phyloP scores from a whole-genome alignment of 1,139 yeast genomes.

The Blastobotrys capitulatus region DNA sequence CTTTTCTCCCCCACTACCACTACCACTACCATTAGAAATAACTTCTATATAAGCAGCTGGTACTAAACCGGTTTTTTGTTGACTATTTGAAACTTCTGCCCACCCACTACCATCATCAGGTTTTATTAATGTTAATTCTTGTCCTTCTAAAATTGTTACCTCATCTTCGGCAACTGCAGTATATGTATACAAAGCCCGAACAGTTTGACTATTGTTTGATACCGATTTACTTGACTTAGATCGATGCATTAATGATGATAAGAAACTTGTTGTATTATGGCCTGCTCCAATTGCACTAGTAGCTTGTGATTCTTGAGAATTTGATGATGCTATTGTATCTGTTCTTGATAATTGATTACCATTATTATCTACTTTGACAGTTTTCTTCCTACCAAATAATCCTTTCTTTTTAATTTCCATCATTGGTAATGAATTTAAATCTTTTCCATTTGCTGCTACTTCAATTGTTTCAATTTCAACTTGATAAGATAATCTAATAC shows the following conservation, averaged over 20 bases:
- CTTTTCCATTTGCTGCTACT: slow-evolving; percentile 69
- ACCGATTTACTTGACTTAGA: slow-evolving; percentile 1
- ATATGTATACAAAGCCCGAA: slow-evolving; percentile 63
- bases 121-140: slow-evolving; percentile 50
- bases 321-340: slow-evolving; percentile 5
- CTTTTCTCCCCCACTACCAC: slow-evolving; percentile 29
- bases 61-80: slow-evolving; percentile 65
- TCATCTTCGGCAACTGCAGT: slow-evolving; percentile 74
- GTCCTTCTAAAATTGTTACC: slow-evolving; percentile 56
- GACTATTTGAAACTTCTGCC: slow-evolving; percentile 55
- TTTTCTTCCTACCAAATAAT: slow-evolving; percentile 21
- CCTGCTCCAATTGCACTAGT: slow-evolving; percentile 8
- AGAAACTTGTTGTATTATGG: slow-evolving; percentile 15
- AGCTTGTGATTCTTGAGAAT: slow-evolving; percentile 6
- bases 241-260: slow-evolving; percentile 17
- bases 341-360: slow-evolving; percentile 3
- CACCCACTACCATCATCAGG: slow-evolving; percentile 93
- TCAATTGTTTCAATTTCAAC: slow-evolving; percentile 90
- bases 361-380: slow-evolving; percentile 10
- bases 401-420: slow-evolving; percentile 28
- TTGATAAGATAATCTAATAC: slow-evolving; percentile 64
- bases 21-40: slow-evolving; percentile 14
- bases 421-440: slow-evolving; percentile 32
- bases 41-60: slow-evolving; percentile 76
- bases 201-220: slow-evolving; percentile 26